Conservation (phyloP, 805 yeast species). For the Deakozyma indianensis region DNA sequence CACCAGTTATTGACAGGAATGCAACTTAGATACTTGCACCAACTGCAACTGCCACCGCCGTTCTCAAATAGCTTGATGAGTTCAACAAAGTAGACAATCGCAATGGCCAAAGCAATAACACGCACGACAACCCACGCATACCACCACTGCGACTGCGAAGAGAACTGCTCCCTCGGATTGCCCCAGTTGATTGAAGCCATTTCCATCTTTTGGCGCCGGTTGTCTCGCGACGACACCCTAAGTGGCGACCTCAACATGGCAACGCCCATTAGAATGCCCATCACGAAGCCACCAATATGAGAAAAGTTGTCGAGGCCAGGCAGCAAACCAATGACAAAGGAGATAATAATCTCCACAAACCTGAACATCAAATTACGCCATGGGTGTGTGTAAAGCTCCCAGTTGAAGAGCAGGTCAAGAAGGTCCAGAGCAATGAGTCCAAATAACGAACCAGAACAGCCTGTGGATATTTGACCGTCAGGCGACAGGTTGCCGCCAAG, state of each 20-base stretch:
- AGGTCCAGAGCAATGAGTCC: constrained; percentile 54
- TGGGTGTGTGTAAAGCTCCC: constrained; percentile 33
- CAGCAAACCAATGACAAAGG: constrained; percentile 48
- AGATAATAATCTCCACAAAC: constrained; percentile 41
- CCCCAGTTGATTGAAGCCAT: constrained; percentile 12
- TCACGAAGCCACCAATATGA: constrained; percentile 60
- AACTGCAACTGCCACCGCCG: constrained; percentile 39
- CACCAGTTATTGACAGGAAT: constrained; percentile 63
- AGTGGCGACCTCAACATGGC: constrained; percentile 43
- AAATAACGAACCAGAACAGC: constrained; percentile 59
- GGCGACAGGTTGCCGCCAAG: constrained; percentile 61
- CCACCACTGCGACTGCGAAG: constrained; percentile 22
- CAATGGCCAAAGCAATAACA: constrained; percentile 28
- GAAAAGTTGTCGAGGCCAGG: constrained; percentile 68
- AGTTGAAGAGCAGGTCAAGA: constrained; percentile 37
- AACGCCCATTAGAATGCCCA: constrained; percentile 40
- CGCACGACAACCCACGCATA: constrained; percentile 40
- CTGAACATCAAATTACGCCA: constrained; percentile 31
- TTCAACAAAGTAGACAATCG: constrained; percentile 35
- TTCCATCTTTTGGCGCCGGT: constrained; percentile 11
- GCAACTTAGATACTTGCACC: constrained; percentile 67
- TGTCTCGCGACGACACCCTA: constrained; percentile 2
- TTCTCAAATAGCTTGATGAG: constrained; percentile 34
- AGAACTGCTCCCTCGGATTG: constrained; percentile 11
- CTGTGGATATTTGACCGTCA: constrained; percentile 49